These are phyloP conservation scores for Neurospora pannonica DNA, from an alignment of 495 filamentous ascomycete genomes.

Conservation along the genomic window DNA sequence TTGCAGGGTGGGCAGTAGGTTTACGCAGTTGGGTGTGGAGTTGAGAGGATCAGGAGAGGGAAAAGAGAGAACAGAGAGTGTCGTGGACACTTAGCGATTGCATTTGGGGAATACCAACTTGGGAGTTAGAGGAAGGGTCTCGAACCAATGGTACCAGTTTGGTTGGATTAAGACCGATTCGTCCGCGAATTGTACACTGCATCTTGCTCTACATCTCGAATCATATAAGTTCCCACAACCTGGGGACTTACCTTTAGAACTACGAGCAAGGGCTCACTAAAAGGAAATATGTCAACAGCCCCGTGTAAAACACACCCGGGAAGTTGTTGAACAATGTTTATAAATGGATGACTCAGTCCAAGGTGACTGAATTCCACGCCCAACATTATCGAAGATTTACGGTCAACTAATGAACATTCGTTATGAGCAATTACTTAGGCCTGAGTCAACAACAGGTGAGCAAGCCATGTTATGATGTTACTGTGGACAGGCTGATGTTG, in stretches of 20 bases:
- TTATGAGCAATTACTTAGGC: not conserved
- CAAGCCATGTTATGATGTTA: not conserved
- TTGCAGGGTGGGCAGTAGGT: constrained; percentile 37
- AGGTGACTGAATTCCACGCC: too few species aligned
- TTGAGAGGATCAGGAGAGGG: not conserved
- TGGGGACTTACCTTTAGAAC: too few species aligned
- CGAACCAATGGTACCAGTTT: too few species aligned
- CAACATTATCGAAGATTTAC: not conserved
- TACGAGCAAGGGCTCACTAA: too few species aligned
- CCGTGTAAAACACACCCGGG: too few species aligned
- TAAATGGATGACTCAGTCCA: too few species aligned
- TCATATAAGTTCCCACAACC: too few species aligned
- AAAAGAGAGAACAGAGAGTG: not conserved
- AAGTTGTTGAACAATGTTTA: too few species aligned
- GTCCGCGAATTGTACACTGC: too few species aligned
- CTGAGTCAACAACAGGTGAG: not conserved
- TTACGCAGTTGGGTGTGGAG: not conserved
- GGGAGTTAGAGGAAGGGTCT: not conserved
- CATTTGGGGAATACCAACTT: not conserved
- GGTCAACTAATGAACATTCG: not conserved
- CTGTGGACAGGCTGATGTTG: not conserved
- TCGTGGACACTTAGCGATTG: not conserved
- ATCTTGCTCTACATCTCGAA: too few species aligned
- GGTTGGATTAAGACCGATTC: too few species aligned
- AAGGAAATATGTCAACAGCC: too few species aligned